A percentile compares a stretch with the other conserved stretches of the same genome.
Evolutionary conservation across 768 basidiomycete genomes (phyloP).

Genomic region (Lactarius indigo): DNA sequence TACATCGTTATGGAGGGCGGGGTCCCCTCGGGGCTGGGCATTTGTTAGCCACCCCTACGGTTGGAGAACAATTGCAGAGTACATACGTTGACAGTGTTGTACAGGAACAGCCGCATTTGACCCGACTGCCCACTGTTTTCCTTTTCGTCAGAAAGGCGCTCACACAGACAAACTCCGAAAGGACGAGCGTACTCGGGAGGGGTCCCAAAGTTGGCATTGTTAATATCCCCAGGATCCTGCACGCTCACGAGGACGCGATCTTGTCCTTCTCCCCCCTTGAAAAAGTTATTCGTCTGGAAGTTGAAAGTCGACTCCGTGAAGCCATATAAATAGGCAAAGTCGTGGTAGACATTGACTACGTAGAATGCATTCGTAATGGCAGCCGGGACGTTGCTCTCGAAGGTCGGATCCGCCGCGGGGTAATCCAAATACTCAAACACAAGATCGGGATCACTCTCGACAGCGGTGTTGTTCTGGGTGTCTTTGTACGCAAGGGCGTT

Average conservation of each 20-base stretch:
- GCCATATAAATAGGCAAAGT: slow-evolving; percentile 44
- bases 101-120: slow-evolving; percentile 42
- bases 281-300: slow-evolving; percentile 55
- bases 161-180: not conserved
- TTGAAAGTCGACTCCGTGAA: slow-evolving; percentile 59
- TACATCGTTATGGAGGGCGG: slow-evolving; percentile 59
- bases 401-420: slow-evolving; percentile 38
- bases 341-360: slow-evolving; percentile 40
- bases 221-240: slow-evolving; percentile 42
- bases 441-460: slow-evolving; percentile 33
- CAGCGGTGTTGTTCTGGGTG: slow-evolving; percentile 32
- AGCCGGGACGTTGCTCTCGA: slow-evolving; percentile 47
- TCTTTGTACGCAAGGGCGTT: slow-evolving; percentile 37
- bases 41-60: slow-evolving; percentile 23
- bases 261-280: slow-evolving; percentile 29
- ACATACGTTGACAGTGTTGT: slow-evolving; percentile 28
- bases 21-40: slow-evolving; percentile 52
- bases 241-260: slow-evolving; percentile 52
- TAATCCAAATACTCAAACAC: slow-evolving; percentile 40
- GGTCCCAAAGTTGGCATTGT: slow-evolving; percentile 45
- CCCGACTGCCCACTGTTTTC: slow-evolving; percentile 36
- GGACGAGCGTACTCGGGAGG: slow-evolving; percentile 39
- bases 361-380: slow-evolving; percentile 58
- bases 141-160: not conserved
- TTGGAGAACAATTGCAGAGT: not conserved